phyloP scores from a whole-genome alignment of 2,329 filamentous ascomycete species.

The Trichophyton mentagrophytes region DNA sequence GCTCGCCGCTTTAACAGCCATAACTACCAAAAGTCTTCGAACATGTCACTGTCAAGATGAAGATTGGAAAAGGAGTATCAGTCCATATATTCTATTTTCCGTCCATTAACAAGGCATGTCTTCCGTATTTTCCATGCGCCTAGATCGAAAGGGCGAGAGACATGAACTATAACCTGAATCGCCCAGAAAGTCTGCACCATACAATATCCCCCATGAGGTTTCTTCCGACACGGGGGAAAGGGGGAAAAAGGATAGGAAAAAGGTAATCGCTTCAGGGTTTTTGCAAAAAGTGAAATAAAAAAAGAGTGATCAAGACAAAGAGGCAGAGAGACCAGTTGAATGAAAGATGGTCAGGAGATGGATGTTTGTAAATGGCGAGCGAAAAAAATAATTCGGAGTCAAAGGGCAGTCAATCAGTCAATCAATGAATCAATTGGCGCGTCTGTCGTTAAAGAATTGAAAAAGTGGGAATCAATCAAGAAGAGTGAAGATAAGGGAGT shows the following conservation, averaged over 20 bases:
- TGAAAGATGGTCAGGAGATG: neutral
- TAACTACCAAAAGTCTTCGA: neutral
- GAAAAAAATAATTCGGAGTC: no score
- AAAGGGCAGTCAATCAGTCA: no score
- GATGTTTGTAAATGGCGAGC: neutral
- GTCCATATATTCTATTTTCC: neutral
- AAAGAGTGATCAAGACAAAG: neutral
- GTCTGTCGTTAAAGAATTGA: neutral
- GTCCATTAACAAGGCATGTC: neutral
- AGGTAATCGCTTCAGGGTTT: neutral
- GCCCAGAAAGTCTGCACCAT: neutral
- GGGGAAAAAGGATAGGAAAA: neutral
- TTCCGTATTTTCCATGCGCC: neutral
- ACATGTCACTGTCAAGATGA: neutral
- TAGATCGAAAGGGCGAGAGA: neutral
- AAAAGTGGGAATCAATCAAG: neutral
- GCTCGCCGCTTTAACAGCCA: neutral
- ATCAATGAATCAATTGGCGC: neutral
- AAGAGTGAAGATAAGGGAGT: neutral
- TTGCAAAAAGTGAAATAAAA: neutral
- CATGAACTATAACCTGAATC: neutral
- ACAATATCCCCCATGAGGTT: neutral
- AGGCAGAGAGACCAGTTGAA: neutral
- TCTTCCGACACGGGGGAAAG: neutral
- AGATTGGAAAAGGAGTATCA: neutral